phyloP scores from a whole-genome alignment of 805 yeast genomes.

The Hanseniaspora valbyensis region DNA sequence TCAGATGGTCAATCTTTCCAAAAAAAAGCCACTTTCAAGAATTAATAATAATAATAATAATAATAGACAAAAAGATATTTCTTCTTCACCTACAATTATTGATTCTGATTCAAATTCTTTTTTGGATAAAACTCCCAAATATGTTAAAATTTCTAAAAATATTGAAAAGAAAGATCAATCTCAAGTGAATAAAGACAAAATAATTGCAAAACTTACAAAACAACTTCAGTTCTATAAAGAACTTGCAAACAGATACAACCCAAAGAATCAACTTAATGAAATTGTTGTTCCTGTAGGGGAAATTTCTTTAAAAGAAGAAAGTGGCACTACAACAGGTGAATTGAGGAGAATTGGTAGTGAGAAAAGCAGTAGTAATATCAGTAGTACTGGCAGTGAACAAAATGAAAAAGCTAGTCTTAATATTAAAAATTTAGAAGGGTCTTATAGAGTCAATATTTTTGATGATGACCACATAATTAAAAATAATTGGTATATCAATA shows the following conservation, averaged over 20 bases:
- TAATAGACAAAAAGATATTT: background rate
- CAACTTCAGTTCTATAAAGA: background rate
- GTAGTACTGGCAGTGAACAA: background rate
- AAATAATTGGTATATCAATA: background rate
- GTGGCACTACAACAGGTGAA: no score
- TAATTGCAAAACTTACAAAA: background rate
- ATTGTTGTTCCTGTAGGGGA: background rate
- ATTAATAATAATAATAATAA: no score
- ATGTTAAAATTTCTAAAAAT: background rate
- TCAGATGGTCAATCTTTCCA: background rate
- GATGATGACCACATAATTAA: background rate
- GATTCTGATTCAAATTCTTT: no score
- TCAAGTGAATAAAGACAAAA: background rate
- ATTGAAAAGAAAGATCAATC: background rate
- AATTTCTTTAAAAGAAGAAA: background rate
- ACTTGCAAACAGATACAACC: background rate
- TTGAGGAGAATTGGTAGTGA: background rate
- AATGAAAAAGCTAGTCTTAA: background rate
- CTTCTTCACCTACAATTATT: no score
- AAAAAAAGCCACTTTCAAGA: background rate
- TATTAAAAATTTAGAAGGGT: no score
- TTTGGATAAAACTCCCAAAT: background rate
- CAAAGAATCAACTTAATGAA: background rate
- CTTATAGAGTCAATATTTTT: background rate
- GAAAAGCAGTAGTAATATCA: background rate